Conservation (phyloP, 495 filamentous ascomycete genomes). For the Penicillium bovifimosum region DNA sequence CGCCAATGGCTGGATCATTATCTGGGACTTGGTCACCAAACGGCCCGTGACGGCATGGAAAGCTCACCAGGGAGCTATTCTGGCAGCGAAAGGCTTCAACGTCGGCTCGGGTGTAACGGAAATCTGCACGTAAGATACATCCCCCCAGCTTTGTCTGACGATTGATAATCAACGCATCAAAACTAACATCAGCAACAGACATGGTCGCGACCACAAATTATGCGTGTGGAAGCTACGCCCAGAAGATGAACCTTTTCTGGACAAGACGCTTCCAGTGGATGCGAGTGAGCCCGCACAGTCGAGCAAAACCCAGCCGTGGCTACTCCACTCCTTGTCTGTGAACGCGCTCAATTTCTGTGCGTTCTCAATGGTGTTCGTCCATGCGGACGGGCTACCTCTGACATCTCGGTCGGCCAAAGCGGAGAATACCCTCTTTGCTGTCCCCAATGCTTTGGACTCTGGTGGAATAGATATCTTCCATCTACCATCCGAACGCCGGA, state of each 20-base stretch:
- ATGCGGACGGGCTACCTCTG: neutral
- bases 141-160: neutral
- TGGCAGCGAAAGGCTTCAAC: slow-evolving; percentile 61
- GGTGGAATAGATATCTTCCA: slow-evolving; percentile 84
- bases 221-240: slow-evolving; percentile 70
- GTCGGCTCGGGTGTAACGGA: slow-evolving; percentile 47
- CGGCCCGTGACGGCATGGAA: slow-evolving; percentile 82
- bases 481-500: slow-evolving; percentile 65
- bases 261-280: slow-evolving; percentile 66
- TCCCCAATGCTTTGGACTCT: slow-evolving; percentile 71
- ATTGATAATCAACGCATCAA: too few relatives aligned
- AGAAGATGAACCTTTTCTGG: slow-evolving; percentile 53
- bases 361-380: slow-evolving; percentile 54
- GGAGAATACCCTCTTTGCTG: slow-evolving; percentile 55
- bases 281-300: slow-evolving; percentile 19
- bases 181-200: slow-evolving; percentile 43
- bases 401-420: neutral
- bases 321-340: slow-evolving; percentile 75
- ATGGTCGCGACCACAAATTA: slow-evolving; percentile 86
- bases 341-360: slow-evolving; percentile 96
- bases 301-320: slow-evolving; percentile 62
- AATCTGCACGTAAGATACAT: slow-evolving; percentile 58
- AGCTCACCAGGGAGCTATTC: slow-evolving; percentile 71
- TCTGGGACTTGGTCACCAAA: slow-evolving; percentile 81
- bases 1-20: slow-evolving; percentile 80